Evolutionary conservation across 2,329 filamentous ascomycete genomes (phyloP).

Genomic region (Calycina herbarum): DNA sequence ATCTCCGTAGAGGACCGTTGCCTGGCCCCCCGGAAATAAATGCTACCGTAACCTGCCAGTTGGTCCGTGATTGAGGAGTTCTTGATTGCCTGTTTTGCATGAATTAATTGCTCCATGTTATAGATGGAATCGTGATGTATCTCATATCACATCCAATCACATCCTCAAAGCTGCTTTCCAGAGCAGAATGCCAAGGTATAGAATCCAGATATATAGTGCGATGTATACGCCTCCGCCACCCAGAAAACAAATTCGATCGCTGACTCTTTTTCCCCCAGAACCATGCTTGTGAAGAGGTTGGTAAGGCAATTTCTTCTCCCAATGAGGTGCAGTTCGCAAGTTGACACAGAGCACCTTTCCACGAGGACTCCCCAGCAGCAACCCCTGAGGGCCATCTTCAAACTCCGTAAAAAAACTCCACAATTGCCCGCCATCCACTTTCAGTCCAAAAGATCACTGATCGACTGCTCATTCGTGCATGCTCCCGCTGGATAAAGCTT

Average conservation of each 20-base stretch:
- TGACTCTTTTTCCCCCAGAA: background rate
- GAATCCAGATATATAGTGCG: background rate
- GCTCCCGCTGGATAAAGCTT: conserved; percentile 2
- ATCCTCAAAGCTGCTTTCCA: background rate
- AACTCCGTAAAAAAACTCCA: background rate
- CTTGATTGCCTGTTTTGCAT: background rate
- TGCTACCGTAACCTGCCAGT: background rate
- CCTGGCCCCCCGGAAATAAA: background rate
- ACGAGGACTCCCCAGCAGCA: background rate
- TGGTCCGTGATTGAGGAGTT: background rate
- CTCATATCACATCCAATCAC: background rate
- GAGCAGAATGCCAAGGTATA: background rate
- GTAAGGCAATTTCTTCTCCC: background rate
- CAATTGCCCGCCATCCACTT: conserved; percentile 6
- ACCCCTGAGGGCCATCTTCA: background rate
- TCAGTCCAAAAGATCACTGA: conserved; percentile 11
- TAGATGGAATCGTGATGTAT: background rate
- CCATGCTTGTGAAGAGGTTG: background rate
- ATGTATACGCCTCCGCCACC: background rate
- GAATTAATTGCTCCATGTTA: background rate
- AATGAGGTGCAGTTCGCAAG: background rate
- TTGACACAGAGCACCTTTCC: background rate
- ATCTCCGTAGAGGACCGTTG: background rate
- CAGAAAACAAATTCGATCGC: background rate
- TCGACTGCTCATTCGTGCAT: conserved; percentile 7